phyloP scores from a whole-genome alignment of 768 basidiomycete species.

The Clathrus columnatus region DNA sequence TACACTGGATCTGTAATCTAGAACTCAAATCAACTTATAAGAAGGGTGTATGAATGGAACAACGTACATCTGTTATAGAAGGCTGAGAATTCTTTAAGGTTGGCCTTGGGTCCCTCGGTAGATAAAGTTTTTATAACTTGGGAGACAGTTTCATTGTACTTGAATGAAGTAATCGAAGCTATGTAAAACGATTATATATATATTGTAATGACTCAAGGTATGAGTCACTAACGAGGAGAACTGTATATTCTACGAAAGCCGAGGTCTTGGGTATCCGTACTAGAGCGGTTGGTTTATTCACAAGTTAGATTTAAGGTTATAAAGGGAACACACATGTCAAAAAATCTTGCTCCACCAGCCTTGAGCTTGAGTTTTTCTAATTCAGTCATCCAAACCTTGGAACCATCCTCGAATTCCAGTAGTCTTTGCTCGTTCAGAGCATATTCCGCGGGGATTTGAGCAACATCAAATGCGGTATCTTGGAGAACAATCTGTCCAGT shows the following conservation, averaged over 20 bases:
- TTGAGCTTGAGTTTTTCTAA: slow-evolving; percentile 61
- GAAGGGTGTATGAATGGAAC: slow-evolving; percentile 16
- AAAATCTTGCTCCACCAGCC: slow-evolving; percentile 1
- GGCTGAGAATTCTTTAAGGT: slow-evolving; percentile 57
- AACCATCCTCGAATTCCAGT: slow-evolving; percentile 4
- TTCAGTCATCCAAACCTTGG: slow-evolving; percentile 68
- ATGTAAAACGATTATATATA: background rate
- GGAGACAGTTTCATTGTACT: slow-evolving; percentile 40
- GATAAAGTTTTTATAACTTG: slow-evolving; percentile 61
- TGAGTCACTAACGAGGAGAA: slow-evolving; percentile 14
- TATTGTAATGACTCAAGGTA: slow-evolving; percentile 10
- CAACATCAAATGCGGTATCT: background rate
- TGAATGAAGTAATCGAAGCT: background rate
- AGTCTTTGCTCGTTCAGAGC: slow-evolving; percentile 3
- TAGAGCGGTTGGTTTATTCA: slow-evolving; percentile 19
- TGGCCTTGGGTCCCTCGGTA: slow-evolving; percentile 51
- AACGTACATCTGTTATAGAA: slow-evolving; percentile 66
- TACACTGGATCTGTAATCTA: slow-evolving; percentile 73
- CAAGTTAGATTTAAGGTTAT: background rate
- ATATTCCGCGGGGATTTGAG: background rate
- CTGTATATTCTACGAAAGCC: slow-evolving; percentile 28
- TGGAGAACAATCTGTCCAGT: slow-evolving; percentile 1
- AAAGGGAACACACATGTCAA: slow-evolving; percentile 5
- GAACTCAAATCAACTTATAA: slow-evolving; percentile 13
- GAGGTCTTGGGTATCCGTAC: slow-evolving; percentile 67